Conservation (phyloP, 805 yeast species). For the Nakazawaea anatomiae region DNA sequence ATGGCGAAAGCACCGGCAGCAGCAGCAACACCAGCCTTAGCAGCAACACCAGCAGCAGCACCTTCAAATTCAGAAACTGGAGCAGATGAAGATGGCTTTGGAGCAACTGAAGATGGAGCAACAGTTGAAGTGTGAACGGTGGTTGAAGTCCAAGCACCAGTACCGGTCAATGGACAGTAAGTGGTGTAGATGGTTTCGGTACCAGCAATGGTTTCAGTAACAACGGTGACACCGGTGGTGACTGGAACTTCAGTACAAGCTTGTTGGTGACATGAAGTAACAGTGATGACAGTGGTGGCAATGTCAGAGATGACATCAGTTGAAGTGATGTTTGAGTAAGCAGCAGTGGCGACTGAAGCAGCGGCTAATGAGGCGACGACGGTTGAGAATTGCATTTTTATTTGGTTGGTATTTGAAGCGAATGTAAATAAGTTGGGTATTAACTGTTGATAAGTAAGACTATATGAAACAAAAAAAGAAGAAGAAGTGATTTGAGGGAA, state of each 20-base stretch:
- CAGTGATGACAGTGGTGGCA: conserved; percentile 14
- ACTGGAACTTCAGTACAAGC: conserved; percentile 16
- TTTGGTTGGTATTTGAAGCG: conserved; percentile 10
- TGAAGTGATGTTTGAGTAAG: conserved; percentile 25
- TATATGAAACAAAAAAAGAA: neutral
- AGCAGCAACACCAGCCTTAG: conserved; percentile 10
- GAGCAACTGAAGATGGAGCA: neutral
- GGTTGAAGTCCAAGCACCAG: conserved; percentile 5
- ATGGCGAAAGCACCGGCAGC: conserved; percentile 12
- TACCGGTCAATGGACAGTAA: conserved; percentile 19
- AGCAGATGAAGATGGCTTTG: conserved; percentile 5
- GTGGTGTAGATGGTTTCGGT: conserved; percentile 19
- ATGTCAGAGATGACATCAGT: conserved; percentile 15
- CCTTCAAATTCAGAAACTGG: conserved; percentile 10
- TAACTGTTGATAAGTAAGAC: neutral
- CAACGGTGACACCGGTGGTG: conserved; percentile 21
- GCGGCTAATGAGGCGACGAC: conserved; percentile 25
- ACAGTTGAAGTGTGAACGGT: conserved; percentile 7
- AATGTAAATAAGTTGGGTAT: conserved; percentile 14
- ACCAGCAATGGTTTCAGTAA: conserved; percentile 19
- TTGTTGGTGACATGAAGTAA: conserved; percentile 17
- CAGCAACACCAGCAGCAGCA: conserved; percentile 11
- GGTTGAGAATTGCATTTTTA: conserved; percentile 34
- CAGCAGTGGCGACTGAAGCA: conserved; percentile 14
- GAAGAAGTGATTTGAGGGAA: neutral